Evolutionary conservation across 1,284 basidiomycete species (phyloP).

Genomic region (Rhodotorula sp.): DNA sequence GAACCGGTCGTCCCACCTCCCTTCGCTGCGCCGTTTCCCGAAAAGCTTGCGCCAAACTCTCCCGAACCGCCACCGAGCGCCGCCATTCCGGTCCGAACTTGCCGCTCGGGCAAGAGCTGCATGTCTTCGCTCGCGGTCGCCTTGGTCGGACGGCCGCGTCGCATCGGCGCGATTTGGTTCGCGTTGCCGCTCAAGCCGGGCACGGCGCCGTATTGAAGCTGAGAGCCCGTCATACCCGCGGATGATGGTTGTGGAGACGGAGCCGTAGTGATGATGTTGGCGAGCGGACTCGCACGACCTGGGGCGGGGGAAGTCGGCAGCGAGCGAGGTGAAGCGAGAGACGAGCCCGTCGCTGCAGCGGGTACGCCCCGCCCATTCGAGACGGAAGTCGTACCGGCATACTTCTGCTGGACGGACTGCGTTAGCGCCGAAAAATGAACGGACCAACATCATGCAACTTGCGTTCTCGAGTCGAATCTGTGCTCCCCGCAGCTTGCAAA

Average conservation of each 20-base stretch:
- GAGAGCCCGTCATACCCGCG: slow-evolving; percentile 7
- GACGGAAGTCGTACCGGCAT: slow-evolving; percentile 17
- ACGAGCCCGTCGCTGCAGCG: background rate
- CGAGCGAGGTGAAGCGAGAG: slow-evolving; percentile 4
- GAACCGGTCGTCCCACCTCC: background rate
- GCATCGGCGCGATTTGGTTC: slow-evolving; percentile 49
- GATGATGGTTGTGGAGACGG: background rate
- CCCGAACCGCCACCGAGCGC: slow-evolving; percentile 4
- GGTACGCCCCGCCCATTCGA: background rate
- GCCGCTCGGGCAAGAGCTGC: slow-evolving; percentile 2
- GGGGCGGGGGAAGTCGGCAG: slow-evolving; percentile 1
- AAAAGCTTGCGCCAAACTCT: background rate
- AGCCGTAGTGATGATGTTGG: background rate
- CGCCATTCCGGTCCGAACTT: slow-evolving; percentile 11
- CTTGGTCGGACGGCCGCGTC: slow-evolving; percentile 48
- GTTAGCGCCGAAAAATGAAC: too few species aligned
- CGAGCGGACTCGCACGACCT: background rate
- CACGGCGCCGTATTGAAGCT: slow-evolving; percentile 10
- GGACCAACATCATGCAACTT: background rate
- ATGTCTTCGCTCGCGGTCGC: background rate
- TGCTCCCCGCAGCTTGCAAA: slow-evolving; percentile 43
- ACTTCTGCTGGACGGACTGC: slow-evolving; percentile 21
- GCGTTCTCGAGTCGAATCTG: slow-evolving; percentile 39
- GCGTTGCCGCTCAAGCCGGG: slow-evolving; percentile 16
- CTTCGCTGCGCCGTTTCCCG: background rate